Base-by-base conservation (phyloP, 192 early-diverging fungal species). In the Dimargaris verticillata region DNA sequence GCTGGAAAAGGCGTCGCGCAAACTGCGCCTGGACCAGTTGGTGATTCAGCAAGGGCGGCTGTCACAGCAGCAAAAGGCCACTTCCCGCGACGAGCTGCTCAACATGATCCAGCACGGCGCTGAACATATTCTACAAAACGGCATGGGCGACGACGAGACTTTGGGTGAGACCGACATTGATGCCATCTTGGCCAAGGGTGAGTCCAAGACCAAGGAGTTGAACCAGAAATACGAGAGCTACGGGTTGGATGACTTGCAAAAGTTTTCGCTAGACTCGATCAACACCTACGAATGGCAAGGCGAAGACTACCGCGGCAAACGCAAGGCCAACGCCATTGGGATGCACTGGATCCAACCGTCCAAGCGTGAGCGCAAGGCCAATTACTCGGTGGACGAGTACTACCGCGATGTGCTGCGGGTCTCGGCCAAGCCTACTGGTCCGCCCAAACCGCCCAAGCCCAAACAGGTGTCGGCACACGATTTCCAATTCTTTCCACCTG, bases 41-140 rank as follows among this genome's bases (percentile, higher is more conserved):
- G 95, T 97, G n/a, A 97, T 97, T 69, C 95, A 99, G 72, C 95
- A 97, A 67, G 95, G 95, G 12, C 81, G 88, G 20, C 71, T 86
- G 43, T 67, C 78, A 9, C 87, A 88, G 72, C 68, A 75, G 25
- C 72, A 78, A 51, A 89, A 89, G 75, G 77, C 76, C 58, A 69
- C 62, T 12, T 42, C 65, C n/a, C 70, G 70, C 18, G 88, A 88
- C 47, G 91, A 93, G 12, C 81, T 97, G 42, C 71, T 99, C 53
- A 80, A 80, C 24, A 97, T 99, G 95, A 95, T 99, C 49, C 95
- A 95, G 67, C 90, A 92, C 63, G 95, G 95, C 28, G 95, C 93
- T 0, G 82, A 91, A 44, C 77, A 70, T 24, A 89, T 99, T 14
- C 88, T 99, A 64, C 78, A 75, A 69, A 13, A 67, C 60, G 71